Evolutionary conservation across 306 rosid species (phyloP).

Genomic region (Rosa chinensis): DNA sequence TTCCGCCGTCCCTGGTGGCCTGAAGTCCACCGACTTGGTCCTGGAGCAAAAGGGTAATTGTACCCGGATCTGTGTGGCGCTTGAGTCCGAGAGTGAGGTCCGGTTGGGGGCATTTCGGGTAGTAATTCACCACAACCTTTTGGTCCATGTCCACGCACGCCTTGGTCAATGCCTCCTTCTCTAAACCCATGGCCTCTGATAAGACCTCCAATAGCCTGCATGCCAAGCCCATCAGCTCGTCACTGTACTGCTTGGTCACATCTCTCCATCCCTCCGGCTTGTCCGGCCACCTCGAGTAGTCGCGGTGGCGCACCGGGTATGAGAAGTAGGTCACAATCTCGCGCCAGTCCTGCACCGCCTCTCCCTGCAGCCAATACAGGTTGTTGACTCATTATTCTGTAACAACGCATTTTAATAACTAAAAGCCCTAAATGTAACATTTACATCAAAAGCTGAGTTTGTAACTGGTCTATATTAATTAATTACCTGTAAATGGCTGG

Average conservation of each 20-base stretch:
- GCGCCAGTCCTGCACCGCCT: constrained; percentile 71
- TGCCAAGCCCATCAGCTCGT: constrained; percentile 61
- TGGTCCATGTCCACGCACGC: constrained; percentile 96
- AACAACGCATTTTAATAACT: background rate
- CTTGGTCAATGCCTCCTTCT: constrained; percentile 61
- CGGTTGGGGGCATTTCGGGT: constrained; percentile 89
- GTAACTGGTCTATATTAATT: background rate
- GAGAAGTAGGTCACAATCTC: constrained; percentile 73
- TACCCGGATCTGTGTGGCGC: constrained; percentile 89
- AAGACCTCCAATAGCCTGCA: constrained; percentile 71
- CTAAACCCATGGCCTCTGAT: constrained; percentile 90
- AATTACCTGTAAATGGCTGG: constrained; percentile 82
- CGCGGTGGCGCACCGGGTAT: constrained; percentile 50
- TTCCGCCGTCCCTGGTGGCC: constrained; percentile 72
- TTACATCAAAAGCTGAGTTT: background rate
- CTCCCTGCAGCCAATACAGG: constrained; percentile 54
- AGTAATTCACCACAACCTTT: constrained; percentile 70
- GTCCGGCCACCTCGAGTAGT: constrained; percentile 83
- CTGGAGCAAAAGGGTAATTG: constrained; percentile 83
- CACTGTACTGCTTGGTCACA: constrained; percentile 71
- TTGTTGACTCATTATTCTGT: background rate
- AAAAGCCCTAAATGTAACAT: background rate
- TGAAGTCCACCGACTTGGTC: constrained; percentile 96
- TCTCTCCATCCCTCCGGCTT: constrained; percentile 71
- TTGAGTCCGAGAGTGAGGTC: constrained; percentile 88